Evolutionary conservation across 2,329 filamentous ascomycete genomes (phyloP).

Genomic region (Epichloe sp.): DNA sequence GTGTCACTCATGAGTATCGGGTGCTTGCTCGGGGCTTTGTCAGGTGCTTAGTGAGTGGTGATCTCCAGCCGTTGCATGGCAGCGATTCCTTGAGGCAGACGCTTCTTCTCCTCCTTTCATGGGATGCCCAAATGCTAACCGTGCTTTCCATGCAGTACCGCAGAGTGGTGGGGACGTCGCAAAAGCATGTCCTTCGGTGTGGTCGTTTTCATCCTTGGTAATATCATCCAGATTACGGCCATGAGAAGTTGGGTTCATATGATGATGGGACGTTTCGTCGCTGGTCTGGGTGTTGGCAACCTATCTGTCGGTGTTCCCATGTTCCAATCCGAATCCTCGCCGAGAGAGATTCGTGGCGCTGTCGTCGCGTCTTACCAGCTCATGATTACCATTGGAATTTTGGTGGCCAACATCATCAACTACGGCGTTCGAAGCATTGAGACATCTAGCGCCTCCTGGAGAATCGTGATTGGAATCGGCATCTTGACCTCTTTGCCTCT

Average conservation of each 20-base stretch:
- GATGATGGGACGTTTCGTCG: conserved; percentile 51
- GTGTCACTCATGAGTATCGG: conserved; percentile 45
- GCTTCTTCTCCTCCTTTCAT: not conserved
- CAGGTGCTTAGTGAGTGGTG: conserved; percentile 30
- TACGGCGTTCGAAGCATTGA: conserved; percentile 33
- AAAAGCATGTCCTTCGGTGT: conserved; percentile 40
- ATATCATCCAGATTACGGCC: conserved; percentile 52
- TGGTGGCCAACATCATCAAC: conserved; percentile 41
- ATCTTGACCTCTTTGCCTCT: conserved; percentile 40
- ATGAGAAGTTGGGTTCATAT: conserved; percentile 48
- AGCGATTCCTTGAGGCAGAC: not conserved
- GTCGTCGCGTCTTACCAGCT: conserved; percentile 61
- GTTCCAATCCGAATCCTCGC: conserved; percentile 52
- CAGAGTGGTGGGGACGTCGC: conserved; percentile 45
- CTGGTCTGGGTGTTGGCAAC: conserved; percentile 54
- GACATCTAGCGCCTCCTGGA: conserved; percentile 38
- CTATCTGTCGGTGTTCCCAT: conserved; percentile 54
- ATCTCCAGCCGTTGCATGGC: not conserved
- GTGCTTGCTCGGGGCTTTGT: conserved; percentile 39
- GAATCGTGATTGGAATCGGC: conserved; percentile 45
- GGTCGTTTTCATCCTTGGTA: conserved; percentile 48
- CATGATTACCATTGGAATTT: conserved; percentile 60
- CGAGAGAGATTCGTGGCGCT: conserved; percentile 48
- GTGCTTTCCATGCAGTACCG: conserved; percentile 21
- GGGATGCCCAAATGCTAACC: not conserved